Conservation (phyloP, 768 basidiomycete species). For the Amanita jacksonii region DNA sequence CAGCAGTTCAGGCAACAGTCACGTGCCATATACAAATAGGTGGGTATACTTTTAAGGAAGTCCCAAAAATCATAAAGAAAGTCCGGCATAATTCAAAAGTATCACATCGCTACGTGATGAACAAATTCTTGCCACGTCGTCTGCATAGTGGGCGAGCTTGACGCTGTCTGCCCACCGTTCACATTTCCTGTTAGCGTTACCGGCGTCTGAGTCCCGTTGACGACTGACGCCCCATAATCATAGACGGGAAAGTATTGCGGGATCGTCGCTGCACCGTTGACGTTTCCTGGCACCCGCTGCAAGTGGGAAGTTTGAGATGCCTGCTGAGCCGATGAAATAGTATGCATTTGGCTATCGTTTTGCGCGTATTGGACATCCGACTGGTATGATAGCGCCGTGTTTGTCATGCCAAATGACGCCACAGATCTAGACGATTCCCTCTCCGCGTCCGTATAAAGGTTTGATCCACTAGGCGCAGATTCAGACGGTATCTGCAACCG, state of each 20-base stretch:
- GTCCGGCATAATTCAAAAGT: background rate
- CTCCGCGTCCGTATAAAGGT: constrained; percentile 15
- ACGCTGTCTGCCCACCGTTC: constrained; percentile 23
- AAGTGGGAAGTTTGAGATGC: background rate
- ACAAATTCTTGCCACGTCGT: constrained; percentile 61
- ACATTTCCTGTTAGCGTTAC: constrained; percentile 19
- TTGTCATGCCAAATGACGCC: constrained; percentile 37
- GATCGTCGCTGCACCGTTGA: constrained; percentile 23
- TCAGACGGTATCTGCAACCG: constrained; percentile 10
- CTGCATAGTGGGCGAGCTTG: constrained; percentile 57
- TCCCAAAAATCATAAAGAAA: background rate
- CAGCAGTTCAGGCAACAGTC: constrained; percentile 3
- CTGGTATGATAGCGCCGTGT: constrained; percentile 25
- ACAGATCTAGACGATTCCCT: constrained; percentile 31
- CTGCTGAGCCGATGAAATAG: constrained; percentile 16
- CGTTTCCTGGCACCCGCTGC: background rate
- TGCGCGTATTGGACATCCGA: constrained; percentile 25
- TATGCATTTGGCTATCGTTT: constrained; percentile 14
- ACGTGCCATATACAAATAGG: background rate
- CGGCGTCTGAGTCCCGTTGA: constrained; percentile 18
- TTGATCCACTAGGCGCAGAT: background rate
- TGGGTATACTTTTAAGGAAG: no score
- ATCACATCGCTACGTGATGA: constrained; percentile 26
- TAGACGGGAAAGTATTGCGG: constrained; percentile 73
- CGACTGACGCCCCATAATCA: constrained; percentile 43